These are phyloP conservation scores for Metschnikowia hibisci DNA, from an alignment of 805 yeast species.

Conservation along the genomic window DNA sequence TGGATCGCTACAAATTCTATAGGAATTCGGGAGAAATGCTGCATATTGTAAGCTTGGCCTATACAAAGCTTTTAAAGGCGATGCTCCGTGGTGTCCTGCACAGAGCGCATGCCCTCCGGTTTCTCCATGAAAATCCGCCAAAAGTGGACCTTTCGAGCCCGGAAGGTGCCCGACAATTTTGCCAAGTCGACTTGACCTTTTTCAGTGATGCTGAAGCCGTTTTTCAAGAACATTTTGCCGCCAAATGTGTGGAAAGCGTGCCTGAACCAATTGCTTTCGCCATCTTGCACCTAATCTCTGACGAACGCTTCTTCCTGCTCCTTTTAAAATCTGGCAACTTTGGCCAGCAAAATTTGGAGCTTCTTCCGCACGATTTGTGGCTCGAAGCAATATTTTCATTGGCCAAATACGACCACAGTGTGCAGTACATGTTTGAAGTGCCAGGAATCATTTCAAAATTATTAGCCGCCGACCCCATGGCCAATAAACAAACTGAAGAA, in stretches of 20 bases:
- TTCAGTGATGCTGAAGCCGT: background rate
- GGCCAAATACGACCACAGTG: slow-evolving; percentile 5
- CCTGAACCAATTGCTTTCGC: background rate
- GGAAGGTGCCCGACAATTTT: background rate
- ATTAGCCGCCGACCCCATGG: background rate
- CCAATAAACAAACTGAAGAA: background rate
- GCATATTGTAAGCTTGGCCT: background rate
- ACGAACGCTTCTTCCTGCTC: slow-evolving; percentile 7
- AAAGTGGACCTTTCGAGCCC: background rate
- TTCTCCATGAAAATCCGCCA: background rate
- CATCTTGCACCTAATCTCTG: slow-evolving; percentile 2
- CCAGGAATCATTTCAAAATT: background rate
- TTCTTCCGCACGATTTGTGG: slow-evolving; percentile 1
- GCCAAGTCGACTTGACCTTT: background rate
- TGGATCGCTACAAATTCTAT: background rate
- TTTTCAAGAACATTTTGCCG: slow-evolving; percentile 1
- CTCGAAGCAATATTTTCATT: background rate
- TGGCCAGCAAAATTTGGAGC: background rate
- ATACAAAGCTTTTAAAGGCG: background rate
- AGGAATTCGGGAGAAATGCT: background rate
- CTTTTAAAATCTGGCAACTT: slow-evolving; percentile 1
- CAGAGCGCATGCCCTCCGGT: background rate
- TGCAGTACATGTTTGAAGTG: background rate
- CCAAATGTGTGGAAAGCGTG: background rate
- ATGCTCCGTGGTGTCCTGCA: background rate